Conservation (phyloP, 768 basidiomycete species). For the Amanita rimosa region DNA sequence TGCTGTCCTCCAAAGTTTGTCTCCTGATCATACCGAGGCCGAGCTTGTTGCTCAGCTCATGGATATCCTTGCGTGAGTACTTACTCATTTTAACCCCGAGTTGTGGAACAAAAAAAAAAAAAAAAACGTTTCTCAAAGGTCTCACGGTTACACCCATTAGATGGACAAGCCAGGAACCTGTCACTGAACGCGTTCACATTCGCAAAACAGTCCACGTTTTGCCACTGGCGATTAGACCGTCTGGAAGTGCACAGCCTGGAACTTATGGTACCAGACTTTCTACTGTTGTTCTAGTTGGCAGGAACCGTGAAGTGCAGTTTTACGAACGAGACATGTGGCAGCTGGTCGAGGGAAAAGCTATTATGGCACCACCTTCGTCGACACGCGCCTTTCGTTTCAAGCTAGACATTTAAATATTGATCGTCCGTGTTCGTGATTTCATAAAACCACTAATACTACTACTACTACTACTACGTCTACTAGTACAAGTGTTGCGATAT, state of each 20-base stretch:
- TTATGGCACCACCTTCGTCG: slow-evolving; percentile 25
- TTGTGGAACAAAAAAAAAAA: no score
- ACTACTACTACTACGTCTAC: no score
- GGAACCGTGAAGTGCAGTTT: slow-evolving; percentile 49
- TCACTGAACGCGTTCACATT: slow-evolving; percentile 40
- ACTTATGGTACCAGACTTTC: slow-evolving; percentile 65
- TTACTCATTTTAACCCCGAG: slow-evolving; percentile 3
- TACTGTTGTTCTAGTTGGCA: slow-evolving; percentile 57
- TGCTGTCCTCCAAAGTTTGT: slow-evolving; percentile 26
- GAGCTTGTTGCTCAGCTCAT: slow-evolving; percentile 51
- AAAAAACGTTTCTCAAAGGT: slow-evolving; percentile 5
- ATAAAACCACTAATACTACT: no score
- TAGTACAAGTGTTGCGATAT: slow-evolving; percentile 12
- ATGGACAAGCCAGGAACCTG: slow-evolving; percentile 32
- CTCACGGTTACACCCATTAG: slow-evolving; percentile 18
- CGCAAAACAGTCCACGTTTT: slow-evolving; percentile 53
- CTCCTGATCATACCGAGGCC: slow-evolving; percentile 31
- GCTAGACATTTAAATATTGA: slow-evolving; percentile 14
- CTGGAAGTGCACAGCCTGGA: slow-evolving; percentile 11
- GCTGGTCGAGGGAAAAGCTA: slow-evolving; percentile 27
- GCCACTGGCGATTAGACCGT: slow-evolving; percentile 32
- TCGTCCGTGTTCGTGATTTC: not conserved
- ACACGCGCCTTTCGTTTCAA: slow-evolving; percentile 44
- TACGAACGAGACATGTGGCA: slow-evolving; percentile 65
- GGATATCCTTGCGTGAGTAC: slow-evolving; percentile 57